phyloP scores from a whole-genome alignment of 2,329 filamentous ascomycete genomes.

The Rutstroemia sp. region DNA sequence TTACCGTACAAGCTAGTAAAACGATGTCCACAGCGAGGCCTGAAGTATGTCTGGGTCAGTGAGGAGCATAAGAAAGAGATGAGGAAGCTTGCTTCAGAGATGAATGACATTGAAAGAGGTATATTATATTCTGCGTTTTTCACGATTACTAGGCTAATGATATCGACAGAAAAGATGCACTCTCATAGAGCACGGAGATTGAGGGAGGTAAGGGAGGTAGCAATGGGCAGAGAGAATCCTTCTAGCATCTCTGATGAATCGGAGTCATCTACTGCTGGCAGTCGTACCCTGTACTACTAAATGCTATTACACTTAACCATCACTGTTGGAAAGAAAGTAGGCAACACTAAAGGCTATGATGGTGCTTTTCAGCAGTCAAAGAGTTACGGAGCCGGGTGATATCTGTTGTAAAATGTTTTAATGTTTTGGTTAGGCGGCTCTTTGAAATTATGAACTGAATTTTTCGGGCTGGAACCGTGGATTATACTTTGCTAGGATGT shows the following conservation, averaged over 20 bases:
- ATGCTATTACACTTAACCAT: too few relatives aligned
- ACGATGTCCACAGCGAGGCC: constrained; percentile 7
- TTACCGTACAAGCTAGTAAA: constrained; percentile 12
- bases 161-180: neutral
- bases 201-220: neutral
- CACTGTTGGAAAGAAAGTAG: too few relatives aligned
- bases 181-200: neutral
- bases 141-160: neutral
- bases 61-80: constrained; percentile 8
- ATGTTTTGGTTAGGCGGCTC: too few relatives aligned
- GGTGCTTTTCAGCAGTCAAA: too few relatives aligned
- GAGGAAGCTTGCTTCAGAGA: neutral
- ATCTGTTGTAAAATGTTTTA: too few relatives aligned
- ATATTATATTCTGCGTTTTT: neutral
- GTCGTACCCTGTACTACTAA: too few relatives aligned
- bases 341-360: too few relatives aligned
- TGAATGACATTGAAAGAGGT: neutral
- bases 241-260: neutral
- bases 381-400: too few relatives aligned
- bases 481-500: too few relatives aligned
- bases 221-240: neutral
- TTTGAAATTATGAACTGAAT: too few relatives aligned
- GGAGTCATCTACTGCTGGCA: neutral
- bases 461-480: too few relatives aligned
- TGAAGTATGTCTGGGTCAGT: constrained; percentile 10